Evolutionary conservation across 192 early-diverging fungal genomes (phyloP).

Genomic region (Nowakowskiella sp.): DNA sequence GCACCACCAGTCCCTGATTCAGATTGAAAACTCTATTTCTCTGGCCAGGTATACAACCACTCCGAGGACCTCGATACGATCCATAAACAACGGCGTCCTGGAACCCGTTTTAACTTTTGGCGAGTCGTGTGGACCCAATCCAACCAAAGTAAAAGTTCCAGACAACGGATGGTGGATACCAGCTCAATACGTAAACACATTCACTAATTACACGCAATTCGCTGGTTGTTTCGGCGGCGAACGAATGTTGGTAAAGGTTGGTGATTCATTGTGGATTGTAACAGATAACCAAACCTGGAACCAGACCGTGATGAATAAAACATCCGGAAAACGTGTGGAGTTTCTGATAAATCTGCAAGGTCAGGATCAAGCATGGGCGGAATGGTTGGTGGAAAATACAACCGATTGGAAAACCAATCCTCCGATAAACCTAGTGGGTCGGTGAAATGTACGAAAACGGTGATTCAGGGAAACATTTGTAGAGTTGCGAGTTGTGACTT

Average conservation of each 20-base stretch:
- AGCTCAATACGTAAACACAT: no score
- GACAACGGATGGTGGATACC: no score
- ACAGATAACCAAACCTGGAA: not conserved
- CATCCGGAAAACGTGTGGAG: not conserved
- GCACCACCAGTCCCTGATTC: no score
- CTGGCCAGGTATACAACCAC: constrained; percentile 15
- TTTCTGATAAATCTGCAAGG: constrained; percentile 5
- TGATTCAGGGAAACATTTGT: no score
- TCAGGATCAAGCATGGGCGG: constrained; percentile 10
- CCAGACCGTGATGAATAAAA: constrained; percentile 7
- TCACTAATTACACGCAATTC: no score
- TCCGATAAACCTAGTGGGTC: no score
- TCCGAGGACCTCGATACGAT: constrained; percentile 8
- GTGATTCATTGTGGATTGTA: constrained; percentile 3
- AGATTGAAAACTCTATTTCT: no score
- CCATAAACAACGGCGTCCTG: constrained; percentile 17
- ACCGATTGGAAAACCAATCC: no score
- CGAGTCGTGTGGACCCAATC: constrained; percentile 5
- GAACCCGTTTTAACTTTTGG: constrained; percentile 12
- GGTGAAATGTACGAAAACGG: no score
- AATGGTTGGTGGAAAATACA: constrained; percentile 7
- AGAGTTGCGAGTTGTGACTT: no score
- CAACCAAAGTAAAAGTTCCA: no score
- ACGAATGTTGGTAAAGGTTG: constrained; percentile 1
- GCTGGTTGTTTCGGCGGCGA: constrained; percentile 3